Percentiles rank a stretch among this genome's conserved stretches.
These are phyloP conservation scores for Brassica hybrid DNA, from an alignment of 441 rosid genomes.

Conservation along the genomic window DNA sequence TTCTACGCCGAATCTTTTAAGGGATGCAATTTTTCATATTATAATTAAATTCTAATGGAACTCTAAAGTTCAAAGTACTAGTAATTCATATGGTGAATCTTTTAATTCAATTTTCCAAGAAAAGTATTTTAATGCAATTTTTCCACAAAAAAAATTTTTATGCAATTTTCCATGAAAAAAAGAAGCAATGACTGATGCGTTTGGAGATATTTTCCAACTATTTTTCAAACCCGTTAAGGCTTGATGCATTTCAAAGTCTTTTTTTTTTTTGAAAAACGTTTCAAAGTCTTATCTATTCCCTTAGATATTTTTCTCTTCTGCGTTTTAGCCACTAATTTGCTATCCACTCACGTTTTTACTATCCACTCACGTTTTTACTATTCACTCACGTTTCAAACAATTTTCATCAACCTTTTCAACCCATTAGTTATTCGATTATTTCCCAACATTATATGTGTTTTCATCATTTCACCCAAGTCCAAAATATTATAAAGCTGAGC, in stretches of 20 bases:
- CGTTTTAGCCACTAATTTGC: neutral
- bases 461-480: conserved; percentile 4
- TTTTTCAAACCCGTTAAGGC: neutral
- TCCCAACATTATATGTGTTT: too few relatives aligned
- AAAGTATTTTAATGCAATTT: too few relatives aligned
- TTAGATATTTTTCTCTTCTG: neutral
- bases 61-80: too few relatives aligned
- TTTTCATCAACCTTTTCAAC: too few relatives aligned
- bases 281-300: neutral
- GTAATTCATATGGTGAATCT: too few relatives aligned
- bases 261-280: neutral
- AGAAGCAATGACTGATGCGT: neutral
- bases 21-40: too few relatives aligned
- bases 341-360: conserved; percentile 5
- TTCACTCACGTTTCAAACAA: neutral
- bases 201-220: neutral
- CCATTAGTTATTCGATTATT: neutral
- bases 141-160: too few relatives aligned
- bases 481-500: neutral
- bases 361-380: neutral
- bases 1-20: too few relatives aligned
- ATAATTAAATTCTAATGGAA: too few relatives aligned
- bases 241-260: neutral
- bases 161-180: too few relatives aligned
- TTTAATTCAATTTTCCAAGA: too few relatives aligned